These are phyloP conservation scores for Gymnopus androsaceus DNA, from an alignment of 1,284 basidiomycete genomes.

Conservation along the genomic window DNA sequence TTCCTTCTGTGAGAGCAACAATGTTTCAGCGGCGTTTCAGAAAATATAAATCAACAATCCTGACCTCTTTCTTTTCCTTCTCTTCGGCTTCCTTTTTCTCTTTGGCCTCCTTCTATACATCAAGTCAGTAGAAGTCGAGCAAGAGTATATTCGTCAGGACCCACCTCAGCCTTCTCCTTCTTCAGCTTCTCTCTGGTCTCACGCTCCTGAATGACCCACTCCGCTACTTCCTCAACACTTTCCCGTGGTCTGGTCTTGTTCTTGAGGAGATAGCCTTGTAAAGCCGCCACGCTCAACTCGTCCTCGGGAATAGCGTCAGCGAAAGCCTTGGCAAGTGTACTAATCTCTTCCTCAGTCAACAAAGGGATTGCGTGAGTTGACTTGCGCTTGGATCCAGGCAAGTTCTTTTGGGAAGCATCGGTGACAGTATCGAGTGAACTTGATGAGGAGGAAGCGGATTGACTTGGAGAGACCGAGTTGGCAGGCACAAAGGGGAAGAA, in stretches of 20 bases:
- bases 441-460: constrained; percentile 28
- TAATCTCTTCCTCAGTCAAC: constrained; percentile 72
- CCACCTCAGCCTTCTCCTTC: constrained; percentile 80
- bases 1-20: constrained; percentile 33
- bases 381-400: constrained; percentile 70
- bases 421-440: constrained; percentile 23
- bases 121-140: constrained; percentile 16
- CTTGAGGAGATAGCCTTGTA: constrained; percentile 83
- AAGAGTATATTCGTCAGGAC: constrained; percentile 17
- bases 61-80: constrained; percentile 5
- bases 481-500: constrained; percentile 59
- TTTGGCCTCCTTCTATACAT: constrained; percentile 61
- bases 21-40: neutral
- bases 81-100: constrained; percentile 60
- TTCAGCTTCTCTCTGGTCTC: constrained; percentile 80
- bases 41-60: neutral
- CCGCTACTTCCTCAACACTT: constrained; percentile 75
- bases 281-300: constrained; percentile 79
- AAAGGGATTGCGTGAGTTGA: constrained; percentile 61
- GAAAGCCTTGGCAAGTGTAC: constrained; percentile 73
- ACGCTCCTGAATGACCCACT: constrained; percentile 76
- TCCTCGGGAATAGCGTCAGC: constrained; percentile 77
- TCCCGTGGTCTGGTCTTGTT: constrained; percentile 83
- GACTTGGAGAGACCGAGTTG: neutral
- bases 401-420: constrained; percentile 63